These are phyloP conservation scores for Odonthalia washingtoniensis DNA, from an alignment of 31 red algal species.

Conservation along the genomic window DNA sequence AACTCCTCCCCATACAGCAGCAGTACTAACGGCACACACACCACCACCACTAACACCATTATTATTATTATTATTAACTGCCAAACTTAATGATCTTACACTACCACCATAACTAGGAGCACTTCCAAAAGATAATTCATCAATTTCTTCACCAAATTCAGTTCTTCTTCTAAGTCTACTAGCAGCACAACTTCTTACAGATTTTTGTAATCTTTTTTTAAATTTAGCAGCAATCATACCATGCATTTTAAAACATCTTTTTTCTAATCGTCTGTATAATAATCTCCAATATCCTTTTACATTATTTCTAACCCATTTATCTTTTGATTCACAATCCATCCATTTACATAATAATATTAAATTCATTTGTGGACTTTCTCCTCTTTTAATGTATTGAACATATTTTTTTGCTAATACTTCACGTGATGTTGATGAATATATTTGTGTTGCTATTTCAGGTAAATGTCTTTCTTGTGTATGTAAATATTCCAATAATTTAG, in stretches of 20 bases:
- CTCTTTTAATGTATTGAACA: constrained; percentile 49
- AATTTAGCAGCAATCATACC: constrained; percentile 37
- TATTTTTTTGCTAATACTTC: constrained; percentile 44
- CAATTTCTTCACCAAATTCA: constrained; percentile 66
- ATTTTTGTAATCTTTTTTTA: constrained; percentile 25
- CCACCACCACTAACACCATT: too few species aligned
- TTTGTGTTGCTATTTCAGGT: constrained; percentile 29
- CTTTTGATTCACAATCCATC: constrained; percentile 44
- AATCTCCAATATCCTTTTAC: constrained; percentile 47
- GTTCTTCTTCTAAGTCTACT: constrained; percentile 45
- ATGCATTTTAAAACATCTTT: constrained; percentile 1
- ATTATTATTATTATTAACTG: too few species aligned
- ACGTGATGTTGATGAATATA: constrained; percentile 17
- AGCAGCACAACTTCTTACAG: constrained; percentile 38
- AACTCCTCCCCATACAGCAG: too few species aligned
- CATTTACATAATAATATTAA: constrained; percentile 56
- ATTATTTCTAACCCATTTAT: constrained; percentile 54
- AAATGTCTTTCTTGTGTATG: constrained; percentile 45
- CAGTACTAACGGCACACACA: too few species aligned
- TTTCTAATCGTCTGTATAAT: constrained; percentile 36
- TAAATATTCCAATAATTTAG: constrained; percentile 56
- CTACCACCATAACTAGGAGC: constrained; percentile 17
- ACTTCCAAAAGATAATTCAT: constrained; percentile 46
- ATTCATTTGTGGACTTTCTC: constrained; percentile 52
- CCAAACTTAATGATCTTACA: constrained; percentile 6